phyloP scores from a whole-genome alignment of 257 asterid genomes.

The Catharanthus roseus region DNA sequence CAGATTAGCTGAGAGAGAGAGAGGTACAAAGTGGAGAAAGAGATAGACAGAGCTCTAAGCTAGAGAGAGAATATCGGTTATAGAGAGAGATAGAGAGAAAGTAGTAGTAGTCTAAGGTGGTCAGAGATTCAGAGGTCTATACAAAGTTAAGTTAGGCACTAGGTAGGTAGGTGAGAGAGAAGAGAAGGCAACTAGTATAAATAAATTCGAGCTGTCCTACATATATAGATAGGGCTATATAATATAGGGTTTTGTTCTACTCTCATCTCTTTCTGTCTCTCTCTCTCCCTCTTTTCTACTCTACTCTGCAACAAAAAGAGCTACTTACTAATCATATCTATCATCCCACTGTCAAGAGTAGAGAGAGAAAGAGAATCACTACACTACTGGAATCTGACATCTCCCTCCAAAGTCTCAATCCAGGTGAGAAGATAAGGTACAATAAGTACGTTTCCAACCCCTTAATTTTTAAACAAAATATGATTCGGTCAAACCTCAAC shows the following conservation, averaged over 20 bases:
- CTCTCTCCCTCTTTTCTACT: neutral
- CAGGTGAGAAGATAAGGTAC: constrained; percentile 28
- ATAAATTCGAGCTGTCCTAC: constrained; percentile 14
- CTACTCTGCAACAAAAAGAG: constrained; percentile 10
- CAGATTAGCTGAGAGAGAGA: constrained; percentile 7
- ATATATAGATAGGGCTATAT: neutral
- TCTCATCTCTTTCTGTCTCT: neutral
- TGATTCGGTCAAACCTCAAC: too few species aligned
- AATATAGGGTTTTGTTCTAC: neutral
- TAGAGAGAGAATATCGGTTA: neutral
- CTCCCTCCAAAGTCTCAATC: constrained; percentile 11
- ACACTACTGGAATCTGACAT: constrained; percentile 21
- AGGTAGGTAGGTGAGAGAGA: neutral
- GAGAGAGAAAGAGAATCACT: constrained; percentile 5
- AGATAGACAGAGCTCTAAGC: neutral
- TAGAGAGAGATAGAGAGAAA: neutral
- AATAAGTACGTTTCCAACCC: constrained; percentile 10
- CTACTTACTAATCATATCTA: neutral
- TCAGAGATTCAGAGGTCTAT: constrained; percentile 12
- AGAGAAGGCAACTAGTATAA: constrained; percentile 1
- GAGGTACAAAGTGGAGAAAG: constrained; percentile 6
- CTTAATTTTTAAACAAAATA: too few species aligned
- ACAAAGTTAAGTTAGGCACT: constrained; percentile 9
- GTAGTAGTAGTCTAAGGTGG: neutral
- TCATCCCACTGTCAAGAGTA: constrained; percentile 6